These are phyloP conservation scores for Solanum pinnatisectum DNA, from an alignment of 257 asterid species.

Conservation along the genomic window DNA sequence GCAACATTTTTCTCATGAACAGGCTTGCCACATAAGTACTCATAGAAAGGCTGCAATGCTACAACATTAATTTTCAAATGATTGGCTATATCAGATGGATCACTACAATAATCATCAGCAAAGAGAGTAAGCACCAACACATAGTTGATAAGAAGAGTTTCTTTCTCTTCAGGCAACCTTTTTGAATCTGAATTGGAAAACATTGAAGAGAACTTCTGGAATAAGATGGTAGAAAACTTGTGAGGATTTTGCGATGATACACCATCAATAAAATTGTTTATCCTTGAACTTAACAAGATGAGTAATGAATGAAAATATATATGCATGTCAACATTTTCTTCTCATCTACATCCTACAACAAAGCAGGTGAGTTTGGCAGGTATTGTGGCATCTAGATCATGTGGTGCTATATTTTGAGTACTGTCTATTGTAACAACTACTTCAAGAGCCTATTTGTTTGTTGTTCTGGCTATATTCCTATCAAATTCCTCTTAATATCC, in stretches of 20 bases:
- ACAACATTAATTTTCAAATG: constrained; percentile 48
- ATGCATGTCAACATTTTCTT: constrained; percentile 36
- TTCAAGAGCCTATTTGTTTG: constrained; percentile 46
- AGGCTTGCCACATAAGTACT: constrained; percentile 70
- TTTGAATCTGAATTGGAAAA: constrained; percentile 27
- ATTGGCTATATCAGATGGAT: constrained; percentile 54
- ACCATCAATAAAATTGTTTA: constrained; percentile 57
- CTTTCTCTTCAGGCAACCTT: constrained; percentile 36
- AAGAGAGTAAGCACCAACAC: constrained; percentile 71
- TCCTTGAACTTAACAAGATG: constrained; percentile 83
- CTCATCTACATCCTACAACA: constrained; percentile 38
- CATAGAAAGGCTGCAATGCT: constrained; percentile 32
- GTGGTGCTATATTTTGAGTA: constrained; percentile 55
- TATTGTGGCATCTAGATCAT: constrained; percentile 53
- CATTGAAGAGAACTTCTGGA: constrained; percentile 53
- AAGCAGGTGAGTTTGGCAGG: constrained; percentile 2
- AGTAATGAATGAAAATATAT: constrained; percentile 51
- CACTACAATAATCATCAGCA: constrained; percentile 52
- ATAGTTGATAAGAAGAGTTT: constrained; percentile 48
- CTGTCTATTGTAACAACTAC: constrained; percentile 10
- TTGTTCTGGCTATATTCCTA: constrained; percentile 21
- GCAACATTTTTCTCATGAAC: constrained; percentile 25
- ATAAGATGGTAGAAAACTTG: constrained; percentile 21
- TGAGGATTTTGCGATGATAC: constrained; percentile 54
- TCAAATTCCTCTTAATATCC: constrained; percentile 26